Base-by-base conservation (phyloP, 495 filamentous ascomycete genomes). In the Letharia columbiana region DNA sequence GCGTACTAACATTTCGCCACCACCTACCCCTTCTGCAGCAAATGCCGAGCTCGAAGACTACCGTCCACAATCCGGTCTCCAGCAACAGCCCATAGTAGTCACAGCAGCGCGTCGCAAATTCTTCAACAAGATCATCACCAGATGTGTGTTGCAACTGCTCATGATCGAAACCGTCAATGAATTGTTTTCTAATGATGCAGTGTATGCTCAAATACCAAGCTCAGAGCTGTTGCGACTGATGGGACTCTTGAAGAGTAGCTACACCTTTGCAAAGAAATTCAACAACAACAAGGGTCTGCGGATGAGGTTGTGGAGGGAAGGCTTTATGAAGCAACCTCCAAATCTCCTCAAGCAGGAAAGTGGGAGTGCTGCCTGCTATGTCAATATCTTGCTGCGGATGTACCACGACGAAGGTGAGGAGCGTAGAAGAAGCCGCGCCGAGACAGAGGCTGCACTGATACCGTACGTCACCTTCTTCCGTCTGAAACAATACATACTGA, bases 81-180 rank as follows among this genome's bases (percentile, higher is more conserved):
- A 90, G 72, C 91, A 93, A 72, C 91, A 96, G 62, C 91, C 94
- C 0, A 83, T 96, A 41, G 89, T 92, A 3, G 91, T 99, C 15
- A 97, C 94, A 10, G 90, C 91, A 4, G 91, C 93, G 2, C 87
- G 95, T 37, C 86, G 95, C n/a, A 88, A 91, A 35, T 96, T 96
- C 77, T 99, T 99, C 82, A 99, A 98, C 75, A 89, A 93, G 70
- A 99, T 99, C 74, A 99, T 99, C 76, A 96, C 91, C n/a, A 92
- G 92, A 70, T 99, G 94, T 75, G 95, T 99, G 15, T 81, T 99
- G 18, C 95, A 98, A 73, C 81, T 99, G 6, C 86, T 99, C 62
- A 97, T 98, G 91, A 99, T 99, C 75, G 95, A 98, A 74, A 99
- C 94, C 1, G 94, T 99, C 49, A 92, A 96, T 70, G 94, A 99